Evolutionary conservation across 768 basidiomycete species (phyloP), one percentile per base, ranked within the genome.

Genomic region (Auricularia sp.): DNA sequence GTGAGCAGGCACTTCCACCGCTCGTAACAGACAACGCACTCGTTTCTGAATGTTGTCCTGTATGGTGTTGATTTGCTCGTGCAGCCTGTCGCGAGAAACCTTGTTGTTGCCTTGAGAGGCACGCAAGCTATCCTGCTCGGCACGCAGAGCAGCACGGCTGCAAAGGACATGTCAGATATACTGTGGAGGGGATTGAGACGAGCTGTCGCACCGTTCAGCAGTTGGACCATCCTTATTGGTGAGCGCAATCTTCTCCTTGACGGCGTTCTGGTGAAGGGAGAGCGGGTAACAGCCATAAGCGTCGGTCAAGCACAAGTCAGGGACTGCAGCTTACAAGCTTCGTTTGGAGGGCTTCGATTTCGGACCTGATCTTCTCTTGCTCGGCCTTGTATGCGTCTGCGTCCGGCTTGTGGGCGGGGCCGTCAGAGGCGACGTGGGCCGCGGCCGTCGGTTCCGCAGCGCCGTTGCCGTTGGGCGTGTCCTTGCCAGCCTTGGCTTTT

Each of bases 1-100:
- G 65, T 67, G 21, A 64, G 65, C 11, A 61, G 61, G 43, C 66
- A 35, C 56, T n/a, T 36, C 47, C 51, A 23, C 62, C 42, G 18
- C 1, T 10, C 23, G 11, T 18, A 53, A 10, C 12, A 16, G 29
- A 64, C 54, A 44, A 67, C 43, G 35, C 18, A 90, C 93, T 84
- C 93, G 96, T 77, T 90, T 91, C 73, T 85, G 80, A 61, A 95
- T 80, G 43, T 73, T 78, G 5, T 96, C 95, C 72, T 95, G 85
- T 56, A 93, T 70, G 10, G 82, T 69, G 73, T 90, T 92, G 67
- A 97, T 76, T 74, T 94, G 87, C 39, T 94, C 92, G 56, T 85
- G 72, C 59, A 87, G 76, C 77, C 91, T 92, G 33, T 79, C 74
- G 68, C 91, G 79, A 16, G 85, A 83, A 34, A 73, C 72, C 80